phyloP scores from a whole-genome alignment of 805 yeast species.

The Candida pini region DNA sequence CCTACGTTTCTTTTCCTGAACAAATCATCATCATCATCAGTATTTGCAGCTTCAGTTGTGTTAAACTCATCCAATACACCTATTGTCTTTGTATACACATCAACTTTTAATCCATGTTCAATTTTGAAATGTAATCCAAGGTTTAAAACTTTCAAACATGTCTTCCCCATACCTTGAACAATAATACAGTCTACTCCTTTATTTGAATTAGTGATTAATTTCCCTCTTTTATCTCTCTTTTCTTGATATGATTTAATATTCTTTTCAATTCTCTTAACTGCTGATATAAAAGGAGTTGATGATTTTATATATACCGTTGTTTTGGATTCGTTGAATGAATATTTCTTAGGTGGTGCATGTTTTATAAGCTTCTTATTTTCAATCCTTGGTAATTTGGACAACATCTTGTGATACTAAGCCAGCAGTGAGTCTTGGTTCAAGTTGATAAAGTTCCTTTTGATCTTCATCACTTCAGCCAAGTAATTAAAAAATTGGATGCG shows the following conservation, averaged over 20 bases:
- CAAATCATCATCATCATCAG: constrained; percentile 28
- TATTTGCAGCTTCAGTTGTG: constrained; percentile 10
- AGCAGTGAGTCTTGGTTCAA: no score
- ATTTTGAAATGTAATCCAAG: constrained; percentile 56
- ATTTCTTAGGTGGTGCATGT: constrained; percentile 46
- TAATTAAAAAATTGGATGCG: no score
- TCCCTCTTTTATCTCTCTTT: constrained; percentile 39
- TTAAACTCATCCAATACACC: constrained; percentile 67
- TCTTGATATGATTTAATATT: constrained; percentile 31
- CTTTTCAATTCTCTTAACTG: constrained; percentile 58
- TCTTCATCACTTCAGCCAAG: no score
- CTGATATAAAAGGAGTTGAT: constrained; percentile 70
- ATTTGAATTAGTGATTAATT: constrained; percentile 13
- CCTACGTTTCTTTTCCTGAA: constrained; percentile 42
- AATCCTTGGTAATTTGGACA: constrained; percentile 6
- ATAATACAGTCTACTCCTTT: constrained; percentile 38
- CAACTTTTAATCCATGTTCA: constrained; percentile 46
- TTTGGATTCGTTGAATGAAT: constrained; percentile 39
- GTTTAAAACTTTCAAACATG: constrained; percentile 58
- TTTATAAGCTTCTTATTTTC: constrained; percentile 38
- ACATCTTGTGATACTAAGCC: no score
- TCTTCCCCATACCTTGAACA: constrained; percentile 71
- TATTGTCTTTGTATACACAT: constrained; percentile 57
- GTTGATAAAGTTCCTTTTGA: no score
- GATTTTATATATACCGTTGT: constrained; percentile 55